Evolutionary conservation across 441 rosid species (phyloP), one percentile per base, ranked within the genome.

Genomic region (Erodium moschatum): DNA sequence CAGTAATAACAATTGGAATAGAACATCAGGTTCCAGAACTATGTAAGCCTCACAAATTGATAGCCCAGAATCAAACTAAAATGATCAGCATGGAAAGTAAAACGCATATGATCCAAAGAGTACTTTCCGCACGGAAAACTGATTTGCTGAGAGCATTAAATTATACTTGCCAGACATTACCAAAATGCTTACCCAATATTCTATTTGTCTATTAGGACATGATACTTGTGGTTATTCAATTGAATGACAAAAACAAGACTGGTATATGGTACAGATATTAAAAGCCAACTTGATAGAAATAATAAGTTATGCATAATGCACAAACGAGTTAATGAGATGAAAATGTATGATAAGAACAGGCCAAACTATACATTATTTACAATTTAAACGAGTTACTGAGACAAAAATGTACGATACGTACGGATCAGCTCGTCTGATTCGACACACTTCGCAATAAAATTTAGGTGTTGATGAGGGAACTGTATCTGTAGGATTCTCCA

Each of bases 341-440:
- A 58, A 58, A 21, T 58, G 63, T 20, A 58, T 58, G 29, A 20
- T 54, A 52, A 52, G 20, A n/a, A 56, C 27, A 19, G 24, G 9
- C 12, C 2, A 56, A 19, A 19, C 63, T 19, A 19, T 56, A 10
- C 7, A 19, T 16, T 6, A 56, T 54, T 56, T 56, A 18, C 18
- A 20, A 56, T 56, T 56, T 58, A 58, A 4, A 58, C 20, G 64
- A 58, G 6, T 20, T 58, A 58, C 24, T 58, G 64, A 58, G 64
- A 20, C 20, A 8, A 44, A 19, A 58, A 65, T 16, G 8, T 10
- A 72, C 40, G 50, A 62, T 46, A 72, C 79, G 21, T 76, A 76
- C 79, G 79, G 79, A 72, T 76, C 79, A 15, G 79, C 73, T 63
- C 70, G 68, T 46, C 21, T 69, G 52, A 72, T 46, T 66, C 79